Base-by-base conservation (phyloP, 2,329 filamentous ascomycete species). In the Cadophora gregata region DNA sequence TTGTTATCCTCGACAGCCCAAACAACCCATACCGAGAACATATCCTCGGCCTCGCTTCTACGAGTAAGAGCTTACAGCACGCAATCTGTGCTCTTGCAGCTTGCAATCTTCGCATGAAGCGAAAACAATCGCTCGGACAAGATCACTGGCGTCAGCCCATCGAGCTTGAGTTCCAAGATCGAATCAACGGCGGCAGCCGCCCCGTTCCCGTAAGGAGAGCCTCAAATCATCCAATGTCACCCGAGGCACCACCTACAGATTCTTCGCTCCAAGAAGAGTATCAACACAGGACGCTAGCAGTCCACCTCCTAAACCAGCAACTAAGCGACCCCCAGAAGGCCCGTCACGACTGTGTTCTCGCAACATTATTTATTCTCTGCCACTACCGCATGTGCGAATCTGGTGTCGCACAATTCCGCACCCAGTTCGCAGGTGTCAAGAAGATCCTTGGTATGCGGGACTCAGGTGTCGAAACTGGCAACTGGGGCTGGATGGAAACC, bases 331-430 rank as follows among this genome's bases (percentile, higher is more conserved):
- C 90, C 0, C 82, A 84, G 25, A 89, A 88, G 73, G 91, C 93
- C 4, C 89, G 90, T 63, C 90, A 96, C 72, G 95, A 97, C 77
- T 94, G 93, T 0, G 92, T 96, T 4, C 83, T 97, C 33, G 94
- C 93, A 2, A 97, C 93, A 4, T 88, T 97, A 42, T 85, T 97
- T 47, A 86, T 97, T 9, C 84, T 97, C 3, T 97, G 93, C 77
- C 89, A 97, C 68, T 97, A 97, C 78, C 92, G 96, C 72, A 93
- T 97, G 80, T 96, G 93, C 69, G 94, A 97, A 78, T 96, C 92
- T 0, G 95, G 95, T 3, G 90, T 97, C 72, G 93, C 93, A 24
- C 95, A 95, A 75, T 97, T 97, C 80, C 92, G 93, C 72, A 96
- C 92, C 0, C 95, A 97, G 77, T 93, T 97, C 74, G 93, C 93